Percentiles rank a stretch among this genome's conserved stretches.
Evolutionary conservation across 176 grass and related monocot genomes (phyloP).

Genomic region (Triticum timopheevii): DNA sequence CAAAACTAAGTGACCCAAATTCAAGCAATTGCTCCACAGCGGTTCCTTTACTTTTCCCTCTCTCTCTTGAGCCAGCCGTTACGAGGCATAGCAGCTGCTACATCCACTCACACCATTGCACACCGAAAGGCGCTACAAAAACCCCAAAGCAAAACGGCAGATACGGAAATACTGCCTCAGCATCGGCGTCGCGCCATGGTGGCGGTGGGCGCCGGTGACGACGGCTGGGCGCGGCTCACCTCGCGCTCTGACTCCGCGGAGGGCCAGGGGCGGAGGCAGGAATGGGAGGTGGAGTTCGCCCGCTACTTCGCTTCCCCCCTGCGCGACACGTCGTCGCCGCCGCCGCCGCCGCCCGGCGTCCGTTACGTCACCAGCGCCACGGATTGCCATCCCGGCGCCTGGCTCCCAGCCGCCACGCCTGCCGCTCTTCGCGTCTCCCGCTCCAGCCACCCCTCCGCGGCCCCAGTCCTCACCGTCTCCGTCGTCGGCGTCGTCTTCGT

Average conservation of each 20-base stretch:
- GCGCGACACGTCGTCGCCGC: not conserved
- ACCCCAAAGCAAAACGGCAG: not conserved
- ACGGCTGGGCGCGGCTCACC: not conserved
- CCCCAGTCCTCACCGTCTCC: constrained; percentile 53
- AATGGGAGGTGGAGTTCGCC: constrained; percentile 64
- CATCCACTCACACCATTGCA: not conserved
- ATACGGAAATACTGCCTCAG: not conserved
- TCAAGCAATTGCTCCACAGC: not conserved
- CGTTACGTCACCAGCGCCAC: constrained; percentile 19
- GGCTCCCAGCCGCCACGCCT: constrained; percentile 39
- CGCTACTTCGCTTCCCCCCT: constrained; percentile 49
- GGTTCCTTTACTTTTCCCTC: not conserved
- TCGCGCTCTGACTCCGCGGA: not conserved
- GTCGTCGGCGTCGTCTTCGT: constrained; percentile 44
- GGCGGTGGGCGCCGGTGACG: not conserved
- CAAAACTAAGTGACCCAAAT: too few species aligned
- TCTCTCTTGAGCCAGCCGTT: not conserved
- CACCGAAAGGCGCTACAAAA: not conserved
- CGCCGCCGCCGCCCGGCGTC: constrained; percentile 25
- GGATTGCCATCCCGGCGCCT: constrained; percentile 37
- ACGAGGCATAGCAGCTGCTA: not conserved
- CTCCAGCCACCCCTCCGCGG: not conserved
- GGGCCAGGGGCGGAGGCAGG: not conserved
- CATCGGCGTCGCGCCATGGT: not conserved
- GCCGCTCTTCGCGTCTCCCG: constrained; percentile 36